Base-by-base conservation (phyloP, 2,329 filamentous ascomycete genomes). In the Aspergillus sp. region DNA sequence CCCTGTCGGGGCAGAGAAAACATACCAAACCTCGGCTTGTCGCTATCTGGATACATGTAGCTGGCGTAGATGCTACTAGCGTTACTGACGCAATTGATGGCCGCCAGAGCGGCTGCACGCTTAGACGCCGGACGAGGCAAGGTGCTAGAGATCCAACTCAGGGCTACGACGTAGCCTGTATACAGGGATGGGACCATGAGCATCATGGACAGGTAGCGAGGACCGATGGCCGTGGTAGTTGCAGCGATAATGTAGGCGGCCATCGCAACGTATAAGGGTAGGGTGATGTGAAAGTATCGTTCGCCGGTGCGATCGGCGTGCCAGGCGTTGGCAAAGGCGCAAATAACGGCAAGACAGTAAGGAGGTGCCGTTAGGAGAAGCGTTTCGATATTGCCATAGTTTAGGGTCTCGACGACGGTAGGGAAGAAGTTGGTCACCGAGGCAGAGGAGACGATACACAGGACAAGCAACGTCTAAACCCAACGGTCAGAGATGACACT, bases 101-200 rank as follows among this genome's bases (percentile, higher is more conserved):
- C 87, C 1, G 90, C 90, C 5, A 94, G 73, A 0, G 89, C 89
- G 0, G 89, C 85, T 2, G 87, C 87, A 60, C 89, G 84, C 77
- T 93, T 93, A 2, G 90, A 87, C 0, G 90, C 88, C 3, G 91
- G 90, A 5, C 90, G 84, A 0, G 90, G 90, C 54, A 94, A 81
- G 1, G 87, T 89, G 70, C 90, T 91, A 51, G 84, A 86, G 63
- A 93, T 91, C 90, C 90, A 95, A 2, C 87, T 84, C 4, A 91
- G 78, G 1, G 82, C 82, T 1, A 90, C 87, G 0, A 89, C 89
- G 69, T 87, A 91, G 52, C 85, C 84, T 1, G 84, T 82, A 67
- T 90, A 90, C 2, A 88, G 78, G 0, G 85, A 84, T 0, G 85
- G 81, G 2, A 85, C 77, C 86, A 92, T 91, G 45, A 91, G 78